A percentile compares a stretch with the other conserved stretches of the same genome.
Conservation (phyloP, 2,329 filamentous ascomycete genomes). For the Penicillium verrucosum region DNA sequence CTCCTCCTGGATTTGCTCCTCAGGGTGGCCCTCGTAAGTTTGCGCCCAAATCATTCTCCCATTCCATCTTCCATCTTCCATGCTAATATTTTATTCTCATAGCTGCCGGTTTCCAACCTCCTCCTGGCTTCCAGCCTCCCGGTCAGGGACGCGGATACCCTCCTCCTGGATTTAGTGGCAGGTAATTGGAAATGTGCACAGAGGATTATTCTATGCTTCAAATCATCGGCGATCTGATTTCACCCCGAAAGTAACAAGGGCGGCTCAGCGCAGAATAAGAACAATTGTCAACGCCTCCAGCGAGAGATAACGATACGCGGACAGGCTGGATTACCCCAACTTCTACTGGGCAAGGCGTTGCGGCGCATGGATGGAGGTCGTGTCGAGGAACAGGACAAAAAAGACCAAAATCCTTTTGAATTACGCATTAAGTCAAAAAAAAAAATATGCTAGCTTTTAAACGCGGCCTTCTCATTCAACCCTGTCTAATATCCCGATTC, state of each 20-base stretch:
- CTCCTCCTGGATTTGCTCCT: constrained; percentile 48
- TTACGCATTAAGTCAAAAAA: constrained; percentile 20
- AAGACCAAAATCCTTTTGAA: constrained; percentile 20
- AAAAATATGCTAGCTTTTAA: constrained; percentile 17
- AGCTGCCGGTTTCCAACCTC: constrained; percentile 55
- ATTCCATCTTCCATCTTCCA: not conserved
- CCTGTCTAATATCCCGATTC: not conserved
- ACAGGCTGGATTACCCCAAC: constrained; percentile 28
- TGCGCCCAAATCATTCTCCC: constrained; percentile 9
- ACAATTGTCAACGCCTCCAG: constrained; percentile 13
- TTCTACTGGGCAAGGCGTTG: constrained; percentile 42
- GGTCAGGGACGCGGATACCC: constrained; percentile 52
- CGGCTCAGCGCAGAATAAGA: constrained; percentile 11
- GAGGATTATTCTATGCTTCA: constrained; percentile 25
- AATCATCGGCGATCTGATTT: constrained; percentile 23
- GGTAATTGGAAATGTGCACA: constrained; percentile 30
- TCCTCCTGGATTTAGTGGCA: constrained; percentile 50
- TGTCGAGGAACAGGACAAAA: constrained; percentile 29
- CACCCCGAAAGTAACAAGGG: constrained; percentile 13
- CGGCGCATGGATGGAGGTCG: constrained; percentile 40
- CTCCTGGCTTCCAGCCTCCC: constrained; percentile 72
- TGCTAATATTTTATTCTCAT: constrained; percentile 42
- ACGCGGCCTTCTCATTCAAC: constrained; percentile 4
- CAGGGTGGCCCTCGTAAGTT: constrained; percentile 47
- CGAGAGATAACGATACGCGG: constrained; percentile 17